Evolutionary conservation across 352 stramenopile genomes (phyloP).

Genomic region (Pythium sp.): DNA sequence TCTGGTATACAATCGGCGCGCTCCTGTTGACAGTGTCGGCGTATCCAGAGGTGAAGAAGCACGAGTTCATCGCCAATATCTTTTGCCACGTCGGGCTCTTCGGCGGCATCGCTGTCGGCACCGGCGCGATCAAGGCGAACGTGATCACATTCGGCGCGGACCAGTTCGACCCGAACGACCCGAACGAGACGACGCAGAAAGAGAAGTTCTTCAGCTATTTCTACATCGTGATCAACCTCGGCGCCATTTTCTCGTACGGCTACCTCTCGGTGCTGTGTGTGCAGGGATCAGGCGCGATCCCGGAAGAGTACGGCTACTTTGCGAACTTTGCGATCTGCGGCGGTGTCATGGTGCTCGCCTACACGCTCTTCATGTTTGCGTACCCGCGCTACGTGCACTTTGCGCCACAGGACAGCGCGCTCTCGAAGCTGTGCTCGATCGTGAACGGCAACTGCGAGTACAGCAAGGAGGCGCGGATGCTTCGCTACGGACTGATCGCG

Average conservation of each 20-base stretch:
- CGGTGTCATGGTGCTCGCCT: conserved; percentile 81
- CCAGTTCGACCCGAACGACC: conserved; percentile 85
- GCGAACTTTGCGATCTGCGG: conserved; percentile 83
- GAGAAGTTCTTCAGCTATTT: conserved; percentile 91
- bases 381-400: conserved; percentile 73
- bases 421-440: conserved; percentile 73
- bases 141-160: conserved; percentile 85
- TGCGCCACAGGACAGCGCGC: conserved; percentile 63
- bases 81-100: conserved; percentile 79
- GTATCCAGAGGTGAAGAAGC: conserved; percentile 46
- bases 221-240: conserved; percentile 91
- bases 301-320: conserved; percentile 86
- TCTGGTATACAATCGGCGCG: conserved; percentile 74
- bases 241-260: conserved; percentile 89
- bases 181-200: conserved; percentile 76
- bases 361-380: conserved; percentile 61
- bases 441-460: conserved; percentile 75
- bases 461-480: conserved; percentile 74
- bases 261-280: conserved; percentile 89
- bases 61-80: conserved; percentile 54
- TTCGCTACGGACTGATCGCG: conserved; percentile 72
- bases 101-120: conserved; percentile 69
- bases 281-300: conserved; percentile 71
- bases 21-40: conserved; percentile 70
- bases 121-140: conserved; percentile 85